Evolutionary conservation across 2,329 filamentous ascomycete genomes (phyloP).

Genomic region (Nannizzia gypsea): DNA sequence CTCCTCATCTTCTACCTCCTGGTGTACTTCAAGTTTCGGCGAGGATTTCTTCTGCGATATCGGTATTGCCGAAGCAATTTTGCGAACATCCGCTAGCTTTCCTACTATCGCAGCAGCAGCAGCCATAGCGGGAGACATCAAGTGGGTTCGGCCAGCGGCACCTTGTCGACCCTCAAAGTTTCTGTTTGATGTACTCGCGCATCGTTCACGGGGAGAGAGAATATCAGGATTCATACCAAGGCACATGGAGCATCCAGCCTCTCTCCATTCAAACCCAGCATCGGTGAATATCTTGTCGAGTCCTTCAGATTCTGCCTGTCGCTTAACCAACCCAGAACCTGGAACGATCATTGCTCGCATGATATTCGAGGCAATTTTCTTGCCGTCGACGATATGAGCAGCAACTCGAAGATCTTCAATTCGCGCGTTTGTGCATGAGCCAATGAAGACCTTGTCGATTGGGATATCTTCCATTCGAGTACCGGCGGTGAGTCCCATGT

Average conservation of each 20-base stretch:
- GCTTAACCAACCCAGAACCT: constrained; percentile 87
- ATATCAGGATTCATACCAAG: constrained; percentile 99
- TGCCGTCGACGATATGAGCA: constrained; percentile 73
- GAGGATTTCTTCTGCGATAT: constrained; percentile 40
- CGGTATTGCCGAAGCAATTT: constrained; percentile 47
- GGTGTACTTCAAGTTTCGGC: constrained; percentile 48
- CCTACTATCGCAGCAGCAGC: constrained; percentile 81
- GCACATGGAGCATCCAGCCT: constrained; percentile 98
- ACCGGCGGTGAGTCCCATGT: constrained; percentile 85
- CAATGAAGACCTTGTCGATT: constrained; percentile 95
- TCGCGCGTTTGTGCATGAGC: constrained; percentile 92
- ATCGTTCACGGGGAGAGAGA: constrained; percentile 79
- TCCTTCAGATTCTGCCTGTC: constrained; percentile 79
- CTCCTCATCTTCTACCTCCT: constrained; percentile 50
- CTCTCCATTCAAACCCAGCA: constrained; percentile 94
- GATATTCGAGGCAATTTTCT: constrained; percentile 74
- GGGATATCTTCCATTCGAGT: constrained; percentile 84
- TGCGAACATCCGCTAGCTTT: constrained; percentile 83
- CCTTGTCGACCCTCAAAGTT: constrained; percentile 97
- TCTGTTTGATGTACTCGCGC: constrained; percentile 89
- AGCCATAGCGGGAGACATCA: constrained; percentile 96
- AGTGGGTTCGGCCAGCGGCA: constrained; percentile 76
- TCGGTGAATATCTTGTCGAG: constrained; percentile 85
- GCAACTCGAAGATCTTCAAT: constrained; percentile 91
- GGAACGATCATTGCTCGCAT: constrained; percentile 95